phyloP scores from a whole-genome alignment of 2,329 filamentous ascomycete species.

The Pyrenophora tritici-repentis region DNA sequence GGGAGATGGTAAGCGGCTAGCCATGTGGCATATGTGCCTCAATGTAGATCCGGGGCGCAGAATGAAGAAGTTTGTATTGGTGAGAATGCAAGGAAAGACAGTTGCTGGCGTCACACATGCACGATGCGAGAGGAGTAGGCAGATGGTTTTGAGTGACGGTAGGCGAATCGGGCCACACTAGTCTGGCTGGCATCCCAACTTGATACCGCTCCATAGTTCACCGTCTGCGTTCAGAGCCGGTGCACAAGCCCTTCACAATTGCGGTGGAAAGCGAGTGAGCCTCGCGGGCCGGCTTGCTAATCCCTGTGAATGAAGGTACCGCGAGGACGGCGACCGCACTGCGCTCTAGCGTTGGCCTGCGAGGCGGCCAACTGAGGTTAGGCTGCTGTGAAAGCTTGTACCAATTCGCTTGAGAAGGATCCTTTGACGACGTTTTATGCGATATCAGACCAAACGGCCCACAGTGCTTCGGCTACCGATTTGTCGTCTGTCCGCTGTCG shows the following conservation, averaged over 20 bases:
- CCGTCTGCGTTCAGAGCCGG: slow-evolving; percentile 33
- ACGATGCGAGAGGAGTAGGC: slow-evolving; percentile 20
- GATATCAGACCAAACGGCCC: slow-evolving; percentile 16
- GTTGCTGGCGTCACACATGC: slow-evolving; percentile 25
- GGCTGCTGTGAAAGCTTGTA: slow-evolving; percentile 29
- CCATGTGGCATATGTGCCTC: slow-evolving; percentile 15
- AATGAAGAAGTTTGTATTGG: slow-evolving; percentile 30
- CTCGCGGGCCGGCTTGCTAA: slow-evolving; percentile 36
- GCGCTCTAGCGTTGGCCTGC: slow-evolving; percentile 33
- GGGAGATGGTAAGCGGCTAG: slow-evolving; percentile 16
- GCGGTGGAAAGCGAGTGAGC: slow-evolving; percentile 43
- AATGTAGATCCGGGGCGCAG: slow-evolving; percentile 39
- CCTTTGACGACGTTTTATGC: slow-evolving; percentile 20
- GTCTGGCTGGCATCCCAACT: slow-evolving; percentile 32
- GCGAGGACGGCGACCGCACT: slow-evolving; percentile 36
- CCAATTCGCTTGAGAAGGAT: slow-evolving; percentile 18
- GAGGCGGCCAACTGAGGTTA: slow-evolving; percentile 31
- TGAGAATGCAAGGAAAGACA: slow-evolving; percentile 11
- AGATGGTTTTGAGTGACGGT: slow-evolving; percentile 26
- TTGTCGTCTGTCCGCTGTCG: slow-evolving; percentile 16
- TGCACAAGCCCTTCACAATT: slow-evolving; percentile 45
- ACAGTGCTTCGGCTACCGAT: slow-evolving; percentile 20
- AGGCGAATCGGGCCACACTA: slow-evolving; percentile 32
- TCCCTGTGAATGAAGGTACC: slow-evolving; percentile 37
- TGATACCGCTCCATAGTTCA: slow-evolving; percentile 29